These are phyloP conservation scores for Viola pubescens DNA, from an alignment of 441 rosid species.

Conservation along the genomic window DNA sequence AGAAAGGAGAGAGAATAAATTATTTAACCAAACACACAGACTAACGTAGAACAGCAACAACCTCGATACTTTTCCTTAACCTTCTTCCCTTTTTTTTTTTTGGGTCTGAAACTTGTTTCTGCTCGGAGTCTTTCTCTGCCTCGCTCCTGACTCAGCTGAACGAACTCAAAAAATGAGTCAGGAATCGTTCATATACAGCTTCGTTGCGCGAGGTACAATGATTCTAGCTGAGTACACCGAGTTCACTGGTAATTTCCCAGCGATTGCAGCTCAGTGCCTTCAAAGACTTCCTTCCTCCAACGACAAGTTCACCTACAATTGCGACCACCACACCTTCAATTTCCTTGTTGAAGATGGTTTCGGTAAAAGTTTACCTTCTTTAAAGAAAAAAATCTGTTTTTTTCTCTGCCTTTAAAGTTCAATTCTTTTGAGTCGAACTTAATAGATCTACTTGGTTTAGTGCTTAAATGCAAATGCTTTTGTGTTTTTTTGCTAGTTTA, in stretches of 20 bases:
- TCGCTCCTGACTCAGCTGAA: conserved; percentile 8
- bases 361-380: conserved; percentile 25
- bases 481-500: too few relatives aligned
- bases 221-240: conserved; percentile 75
- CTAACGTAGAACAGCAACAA: conserved; percentile 4
- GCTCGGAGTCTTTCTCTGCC: conserved; percentile 8
- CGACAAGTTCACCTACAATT: conserved; percentile 86
- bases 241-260: conserved; percentile 86
- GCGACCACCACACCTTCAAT: conserved; percentile 83
- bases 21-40: background rate
- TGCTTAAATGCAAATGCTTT: too few relatives aligned
- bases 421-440: too few relatives aligned
- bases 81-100: conserved; percentile 13
- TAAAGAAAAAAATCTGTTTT: too few relatives aligned
- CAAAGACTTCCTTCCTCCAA: conserved; percentile 65
- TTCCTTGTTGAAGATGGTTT: conserved; percentile 85
- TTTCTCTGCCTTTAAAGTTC: background rate
- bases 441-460: background rate
- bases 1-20: conserved; percentile 14
- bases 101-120: conserved; percentile 5
- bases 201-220: conserved; percentile 86
- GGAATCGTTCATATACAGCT: conserved; percentile 83
- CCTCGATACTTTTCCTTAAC: background rate
- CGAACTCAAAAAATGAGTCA: conserved; percentile 42
- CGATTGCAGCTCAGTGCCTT: conserved; percentile 77